Evolutionary conservation across 139 green algal genomes (phyloP).

Genomic region (Dunaliella sp.): DNA sequence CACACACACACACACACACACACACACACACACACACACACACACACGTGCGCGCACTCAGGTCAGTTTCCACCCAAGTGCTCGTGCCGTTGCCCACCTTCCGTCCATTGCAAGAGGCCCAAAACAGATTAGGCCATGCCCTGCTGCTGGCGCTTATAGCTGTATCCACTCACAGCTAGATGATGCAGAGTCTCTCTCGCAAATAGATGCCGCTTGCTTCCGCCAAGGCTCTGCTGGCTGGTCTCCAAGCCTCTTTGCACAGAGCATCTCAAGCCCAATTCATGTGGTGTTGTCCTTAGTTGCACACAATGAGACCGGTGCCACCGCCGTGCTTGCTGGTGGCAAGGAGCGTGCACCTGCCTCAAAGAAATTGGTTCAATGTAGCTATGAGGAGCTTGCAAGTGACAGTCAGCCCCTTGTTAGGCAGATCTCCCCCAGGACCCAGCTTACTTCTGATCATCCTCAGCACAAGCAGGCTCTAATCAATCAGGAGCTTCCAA

Average conservation of each 20-base stretch:
- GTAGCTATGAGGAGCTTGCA: too few relatives aligned
- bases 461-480: too few relatives aligned
- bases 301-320: too few relatives aligned
- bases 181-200: not conserved
- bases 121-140: too few relatives aligned
- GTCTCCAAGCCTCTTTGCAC: not conserved
- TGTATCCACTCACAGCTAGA: not conserved
- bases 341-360: too few relatives aligned
- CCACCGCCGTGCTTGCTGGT: too few relatives aligned
- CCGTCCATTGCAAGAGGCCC: too few relatives aligned
- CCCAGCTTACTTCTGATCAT: too few relatives aligned
- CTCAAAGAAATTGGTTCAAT: too few relatives aligned
- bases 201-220: not conserved
- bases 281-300: not conserved
- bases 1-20: not conserved
- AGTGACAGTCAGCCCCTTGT: too few relatives aligned
- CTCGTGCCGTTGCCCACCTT: not conserved
- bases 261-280: not conserved
- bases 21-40: slow-evolving; percentile 1
- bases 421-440: too few relatives aligned
- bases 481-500: too few relatives aligned
- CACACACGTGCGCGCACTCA: not conserved
- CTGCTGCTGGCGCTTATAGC: not conserved
- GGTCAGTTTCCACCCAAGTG: not conserved
- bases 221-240: not conserved